phyloP scores from a whole-genome alignment of 257 asterid genomes.

The Solanum microdontum region DNA sequence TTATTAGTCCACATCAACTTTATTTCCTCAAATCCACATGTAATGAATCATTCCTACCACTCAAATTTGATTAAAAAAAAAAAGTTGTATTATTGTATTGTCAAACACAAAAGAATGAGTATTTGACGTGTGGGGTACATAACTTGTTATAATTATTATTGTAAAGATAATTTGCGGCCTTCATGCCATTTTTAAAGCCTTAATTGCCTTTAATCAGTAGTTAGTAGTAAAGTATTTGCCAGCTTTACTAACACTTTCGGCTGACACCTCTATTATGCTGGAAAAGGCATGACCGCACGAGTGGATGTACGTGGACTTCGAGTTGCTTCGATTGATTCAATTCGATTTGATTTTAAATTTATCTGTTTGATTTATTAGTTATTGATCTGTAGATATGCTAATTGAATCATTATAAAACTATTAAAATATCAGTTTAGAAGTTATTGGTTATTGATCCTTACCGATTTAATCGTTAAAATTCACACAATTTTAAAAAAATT shows the following conservation, averaged over 20 bases:
- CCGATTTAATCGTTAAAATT: fast-evolving
- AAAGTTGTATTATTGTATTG: background rate
- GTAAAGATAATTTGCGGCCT: background rate
- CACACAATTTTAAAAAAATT: too few species aligned
- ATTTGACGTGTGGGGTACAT: background rate
- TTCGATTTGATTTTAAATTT: background rate
- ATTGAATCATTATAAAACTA: background rate
- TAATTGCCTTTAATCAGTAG: background rate
- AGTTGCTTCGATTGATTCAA: fast-evolving
- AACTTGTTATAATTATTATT: background rate
- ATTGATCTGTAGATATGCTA: fast-evolving
- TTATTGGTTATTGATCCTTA: fast-evolving
- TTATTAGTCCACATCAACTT: background rate
- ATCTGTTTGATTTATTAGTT: background rate
- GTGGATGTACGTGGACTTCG: background rate
- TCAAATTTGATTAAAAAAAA: background rate
- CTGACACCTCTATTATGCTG: background rate
- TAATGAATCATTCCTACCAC: background rate
- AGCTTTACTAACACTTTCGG: background rate
- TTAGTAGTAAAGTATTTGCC: background rate
- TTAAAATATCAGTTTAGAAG: background rate
- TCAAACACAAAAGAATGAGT: background rate
- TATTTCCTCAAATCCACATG: background rate
- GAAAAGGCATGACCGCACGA: background rate
- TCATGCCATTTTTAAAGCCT: background rate